Conservation (phyloP, 73 alveolate genomes). For the Tetrahymena elliotti region DNA sequence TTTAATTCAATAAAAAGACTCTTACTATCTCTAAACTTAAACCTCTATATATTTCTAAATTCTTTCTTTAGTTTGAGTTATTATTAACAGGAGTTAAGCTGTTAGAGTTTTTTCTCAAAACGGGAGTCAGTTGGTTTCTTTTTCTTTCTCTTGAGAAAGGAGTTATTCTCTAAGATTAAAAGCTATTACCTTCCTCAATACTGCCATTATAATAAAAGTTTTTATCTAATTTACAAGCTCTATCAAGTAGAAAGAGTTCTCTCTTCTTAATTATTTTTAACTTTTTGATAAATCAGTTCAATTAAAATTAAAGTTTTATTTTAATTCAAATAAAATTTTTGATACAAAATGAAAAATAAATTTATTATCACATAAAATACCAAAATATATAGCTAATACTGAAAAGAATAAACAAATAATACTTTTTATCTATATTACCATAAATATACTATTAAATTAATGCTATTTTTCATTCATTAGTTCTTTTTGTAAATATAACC, state of each 20-base stretch:
- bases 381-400: no score
- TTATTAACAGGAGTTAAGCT: neutral
- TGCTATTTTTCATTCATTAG: neutral
- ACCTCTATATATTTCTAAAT: no score
- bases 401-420: neutral
- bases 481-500: neutral
- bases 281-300: no score
- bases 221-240: neutral
- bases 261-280: no score
- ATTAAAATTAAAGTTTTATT: no score
- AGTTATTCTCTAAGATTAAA: neutral
- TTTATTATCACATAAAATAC: no score
- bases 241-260: no score
- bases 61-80: neutral
- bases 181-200: neutral
- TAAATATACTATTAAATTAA: neutral
- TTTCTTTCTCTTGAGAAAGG: neutral
- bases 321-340: no score
- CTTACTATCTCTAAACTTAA: no score
- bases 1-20: no score
- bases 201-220: neutral
- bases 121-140: neutral
- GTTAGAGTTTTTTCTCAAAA: neutral
- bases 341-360: no score
- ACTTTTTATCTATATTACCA: neutral